Evolutionary conservation across 2,329 filamentous ascomycete species (phyloP), one percentile per base, ranked within the genome.

Genomic region (Waltergamsia citrina): DNA sequence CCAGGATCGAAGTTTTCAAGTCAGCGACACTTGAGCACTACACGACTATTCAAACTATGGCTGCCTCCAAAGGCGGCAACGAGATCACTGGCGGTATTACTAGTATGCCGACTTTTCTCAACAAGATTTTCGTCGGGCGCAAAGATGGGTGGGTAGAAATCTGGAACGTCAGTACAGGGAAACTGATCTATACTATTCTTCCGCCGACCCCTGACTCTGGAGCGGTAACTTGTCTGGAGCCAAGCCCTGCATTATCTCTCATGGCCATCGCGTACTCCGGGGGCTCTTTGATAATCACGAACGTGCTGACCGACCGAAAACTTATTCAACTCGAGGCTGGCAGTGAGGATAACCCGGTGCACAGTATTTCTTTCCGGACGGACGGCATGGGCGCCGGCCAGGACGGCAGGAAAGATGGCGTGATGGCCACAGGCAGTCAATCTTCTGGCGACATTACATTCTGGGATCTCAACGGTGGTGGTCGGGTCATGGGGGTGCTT

Each of bases 151-250:
- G 79, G 56, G 80, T 95, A 7, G 92, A 98, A 52, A 94, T 98
- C 33, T 98, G 92, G 90, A 98, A 98, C 52, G 67, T 98, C 40
- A 93, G 83, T 52, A 94, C 85, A 4, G 88, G 75, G 31, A 94
- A 93, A 56, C 69, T 95, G 35, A 76, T 98, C 19, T 93, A 95
- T 57, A 93, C 87, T 3, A 80, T 98, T 33, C 64, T 92, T 11
- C 84, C 92, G 1, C 79, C 84, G 1, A 72, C 74, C 7, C 67
- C 79, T 3, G 70, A 78, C 34, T 81, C 75, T 45, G 90, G 88
- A 30, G 69, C 82, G 11, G 84, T 96, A n/a, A 93, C 85, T 6
- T 86, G 86, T 27, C 65, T 98, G 33, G 77, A 94, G 44, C 81
- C 90, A 0, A 82, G 85, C 2, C 84, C 90, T 1, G 87, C 83